Conservation (phyloP, 192 early-diverging fungal genomes). For the Coemansia pectinata region DNA sequence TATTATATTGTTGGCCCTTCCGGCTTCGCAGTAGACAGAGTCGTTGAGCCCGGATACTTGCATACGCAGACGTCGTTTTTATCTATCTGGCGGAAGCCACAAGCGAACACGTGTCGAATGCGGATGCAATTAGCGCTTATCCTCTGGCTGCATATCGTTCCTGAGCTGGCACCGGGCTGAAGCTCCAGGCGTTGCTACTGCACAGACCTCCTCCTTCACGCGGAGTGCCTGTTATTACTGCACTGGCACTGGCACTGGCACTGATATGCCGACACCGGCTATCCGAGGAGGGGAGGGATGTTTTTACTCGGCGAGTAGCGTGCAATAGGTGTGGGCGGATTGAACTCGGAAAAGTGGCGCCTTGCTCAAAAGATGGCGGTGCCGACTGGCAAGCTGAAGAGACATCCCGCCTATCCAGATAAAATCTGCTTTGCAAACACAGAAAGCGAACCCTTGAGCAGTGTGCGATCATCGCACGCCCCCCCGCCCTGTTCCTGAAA, state of each 20-base stretch:
- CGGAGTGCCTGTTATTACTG: neutral
- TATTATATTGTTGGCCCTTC: neutral
- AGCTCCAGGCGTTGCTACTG: neutral
- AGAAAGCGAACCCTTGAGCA: slow-evolving; percentile 1
- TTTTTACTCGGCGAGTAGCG: neutral
- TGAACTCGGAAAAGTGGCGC: neutral
- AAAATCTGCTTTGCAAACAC: neutral
- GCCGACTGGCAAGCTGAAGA: neutral
- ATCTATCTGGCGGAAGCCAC: neutral
- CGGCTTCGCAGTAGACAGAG: slow-evolving; percentile 3
- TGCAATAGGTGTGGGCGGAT: neutral
- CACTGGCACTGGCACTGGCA: neutral
- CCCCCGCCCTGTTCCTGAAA: neutral
- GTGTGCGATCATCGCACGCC: neutral
- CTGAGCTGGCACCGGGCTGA: slow-evolving; percentile 1
- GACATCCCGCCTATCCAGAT: neutral
- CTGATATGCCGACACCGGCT: neutral
- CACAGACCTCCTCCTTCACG: neutral
- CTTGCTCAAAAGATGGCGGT: neutral
- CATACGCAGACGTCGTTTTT: neutral
- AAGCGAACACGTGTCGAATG: neutral
- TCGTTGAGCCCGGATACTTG: neutral
- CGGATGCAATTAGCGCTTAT: neutral
- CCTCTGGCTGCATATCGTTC: neutral
- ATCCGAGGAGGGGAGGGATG: neutral